Conservation (phyloP, 2,329 filamentous ascomycete genomes). For the Hortaea werneckii region DNA sequence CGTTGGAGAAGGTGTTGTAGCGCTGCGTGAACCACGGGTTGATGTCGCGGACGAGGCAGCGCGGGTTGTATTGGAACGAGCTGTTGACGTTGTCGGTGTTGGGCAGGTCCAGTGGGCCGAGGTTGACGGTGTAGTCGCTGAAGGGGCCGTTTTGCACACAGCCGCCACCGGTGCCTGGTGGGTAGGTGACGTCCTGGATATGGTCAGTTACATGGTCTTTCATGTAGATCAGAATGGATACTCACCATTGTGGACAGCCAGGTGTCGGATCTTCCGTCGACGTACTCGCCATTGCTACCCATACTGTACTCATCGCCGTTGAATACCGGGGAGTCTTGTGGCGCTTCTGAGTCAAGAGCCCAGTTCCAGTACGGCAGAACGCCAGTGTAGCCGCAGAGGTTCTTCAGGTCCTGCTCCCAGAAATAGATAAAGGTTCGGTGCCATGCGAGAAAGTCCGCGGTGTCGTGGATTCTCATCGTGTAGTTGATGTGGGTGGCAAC, state of each 20-base stretch:
- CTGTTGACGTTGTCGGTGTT: conserved; percentile 21
- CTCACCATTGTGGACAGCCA: conserved; percentile 12
- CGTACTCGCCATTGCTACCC: conserved; percentile 22
- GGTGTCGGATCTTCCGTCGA: conserved; percentile 16
- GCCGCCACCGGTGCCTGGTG: conserved; percentile 45
- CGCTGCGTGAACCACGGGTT: conserved; percentile 12
- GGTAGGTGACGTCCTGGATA: conserved; percentile 10
- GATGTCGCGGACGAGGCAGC: conserved; percentile 15
- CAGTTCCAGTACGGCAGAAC: conserved; percentile 28
- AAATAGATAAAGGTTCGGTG: conserved; percentile 34
- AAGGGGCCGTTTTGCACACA: conserved; percentile 46
- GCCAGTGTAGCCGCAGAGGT: conserved; percentile 36
- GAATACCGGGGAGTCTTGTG: conserved; percentile 37
- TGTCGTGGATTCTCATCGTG: conserved; percentile 23
- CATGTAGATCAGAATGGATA: too few species aligned
- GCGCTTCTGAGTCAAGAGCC: conserved; percentile 26
- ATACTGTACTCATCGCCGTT: conserved; percentile 42
- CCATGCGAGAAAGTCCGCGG: conserved; percentile 29
- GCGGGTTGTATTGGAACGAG: conserved; percentile 15
- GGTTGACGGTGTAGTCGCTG: conserved; percentile 29
- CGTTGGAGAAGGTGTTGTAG: conserved; percentile 14
- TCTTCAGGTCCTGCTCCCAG: conserved; percentile 33
- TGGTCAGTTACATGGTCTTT: too few species aligned
- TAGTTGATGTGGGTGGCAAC: conserved; percentile 26
- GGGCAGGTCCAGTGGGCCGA: conserved; percentile 22